Base-by-base conservation (phyloP, 257 asterid species). In the Jasminum sambac region DNA sequence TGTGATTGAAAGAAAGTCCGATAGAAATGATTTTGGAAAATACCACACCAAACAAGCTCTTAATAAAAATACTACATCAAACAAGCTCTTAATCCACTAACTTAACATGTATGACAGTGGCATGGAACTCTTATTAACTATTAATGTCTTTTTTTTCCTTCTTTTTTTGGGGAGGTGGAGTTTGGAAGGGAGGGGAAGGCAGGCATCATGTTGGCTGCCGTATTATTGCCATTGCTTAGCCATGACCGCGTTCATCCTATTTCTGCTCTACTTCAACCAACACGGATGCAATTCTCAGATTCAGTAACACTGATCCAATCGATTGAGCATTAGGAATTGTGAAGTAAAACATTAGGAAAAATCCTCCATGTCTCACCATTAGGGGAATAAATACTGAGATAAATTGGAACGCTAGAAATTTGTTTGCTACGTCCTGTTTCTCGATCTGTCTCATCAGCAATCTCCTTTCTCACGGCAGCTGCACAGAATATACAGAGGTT, bases 401-500 rank as follows among this genome's bases (percentile, higher is more conserved):
- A 89, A 69, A 94, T 94, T 52, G 99, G 99, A 71, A 91, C 99
- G 16, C 81, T 86, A 63, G 97, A 94, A 70, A 94, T 94, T 72
- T 86, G 90, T 76, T 83, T 94, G 68, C 82, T 12, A 26, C 92
- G 95, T 12, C 99, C 99, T 6, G 99, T 94, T 84, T 91, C 97
- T 71, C 99, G 79, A 81, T 94, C 99, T 72, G 99, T 94, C 84
- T 89, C 99, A 76, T 94, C 97, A 34, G 96, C 73, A 6, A 94
- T 94, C 78, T 91, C 99, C 86, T 85, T 86, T 67, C 96, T 84
- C 62, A 94, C 97, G 79, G 97, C 97, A 84, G 91, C 97, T 91
- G 88, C 83, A 73, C 21, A 70, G 59, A 76, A 67, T 57, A 74
- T 58, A 63, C n/a, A 70, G 43, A 58, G 36, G 50, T 75, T 72